Evolutionary conservation across 208 protist genomes (phyloP).

Genomic region (Herpetomonas muscarum): DNA sequence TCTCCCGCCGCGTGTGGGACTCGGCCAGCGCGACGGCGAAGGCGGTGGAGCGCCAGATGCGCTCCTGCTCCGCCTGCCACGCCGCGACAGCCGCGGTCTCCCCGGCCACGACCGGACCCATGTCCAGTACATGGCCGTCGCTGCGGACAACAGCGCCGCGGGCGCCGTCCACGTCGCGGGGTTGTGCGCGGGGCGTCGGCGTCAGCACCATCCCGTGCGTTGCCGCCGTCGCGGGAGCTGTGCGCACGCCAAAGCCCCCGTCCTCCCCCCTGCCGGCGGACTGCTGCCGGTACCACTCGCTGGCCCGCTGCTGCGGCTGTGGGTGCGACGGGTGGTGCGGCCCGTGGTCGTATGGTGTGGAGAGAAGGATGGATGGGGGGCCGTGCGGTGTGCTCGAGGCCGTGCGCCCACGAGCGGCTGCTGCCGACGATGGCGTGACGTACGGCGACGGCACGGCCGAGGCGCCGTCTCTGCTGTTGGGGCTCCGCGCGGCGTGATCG

Average conservation of each 20-base stretch:
- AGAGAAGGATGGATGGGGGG: constrained; percentile 2
- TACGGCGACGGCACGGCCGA: too few relatives aligned
- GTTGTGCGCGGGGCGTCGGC: too few relatives aligned
- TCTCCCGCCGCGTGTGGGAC: constrained; percentile 42
- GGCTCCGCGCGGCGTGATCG: too few relatives aligned
- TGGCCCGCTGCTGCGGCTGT: background rate
- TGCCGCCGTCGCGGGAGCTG: background rate
- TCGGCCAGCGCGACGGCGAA: constrained; percentile 63
- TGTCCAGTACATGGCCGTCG: background rate
- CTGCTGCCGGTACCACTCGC: background rate
- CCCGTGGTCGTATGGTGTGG: background rate
- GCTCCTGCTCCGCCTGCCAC: constrained; percentile 9
- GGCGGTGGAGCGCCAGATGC: constrained; percentile 20
- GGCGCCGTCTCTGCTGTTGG: too few relatives aligned
- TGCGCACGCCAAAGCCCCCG: background rate
- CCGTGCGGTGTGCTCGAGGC: background rate
- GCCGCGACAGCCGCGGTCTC: background rate
- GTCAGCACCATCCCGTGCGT: too few relatives aligned
- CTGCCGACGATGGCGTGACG: too few relatives aligned
- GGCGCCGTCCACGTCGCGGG: too few relatives aligned
- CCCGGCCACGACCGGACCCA: background rate
- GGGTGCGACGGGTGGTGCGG: background rate
- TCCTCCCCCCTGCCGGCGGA: background rate
- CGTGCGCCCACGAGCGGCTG: background rate
- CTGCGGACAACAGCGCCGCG: too few relatives aligned